Evolutionary conservation across 371 early-diverging fungal genomes (phyloP), one percentile per base, ranked within the genome.

Genomic region (Mortierella sp.): DNA sequence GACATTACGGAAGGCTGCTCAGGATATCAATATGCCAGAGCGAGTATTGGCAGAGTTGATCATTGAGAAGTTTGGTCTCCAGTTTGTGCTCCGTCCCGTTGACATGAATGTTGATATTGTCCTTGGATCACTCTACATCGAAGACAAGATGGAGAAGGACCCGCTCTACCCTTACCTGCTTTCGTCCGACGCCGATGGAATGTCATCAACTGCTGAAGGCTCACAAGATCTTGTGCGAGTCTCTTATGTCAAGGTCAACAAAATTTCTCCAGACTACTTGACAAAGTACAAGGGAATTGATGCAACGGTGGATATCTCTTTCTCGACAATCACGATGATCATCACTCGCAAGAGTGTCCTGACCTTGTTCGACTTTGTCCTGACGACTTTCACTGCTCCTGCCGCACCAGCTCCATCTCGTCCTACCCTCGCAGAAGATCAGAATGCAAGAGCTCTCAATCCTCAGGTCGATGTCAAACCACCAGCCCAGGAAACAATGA

Each of bases 291-390:
- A 93, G 54, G 91, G 94, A 8, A 86, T 93, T 54, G 93, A 94
- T 52, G 94, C 94, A 57, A 87, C 88, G 0, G 90, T 95, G 3
- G 92, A 93, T 47, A 87, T 96, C 2, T 88, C 92, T 2, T 83
- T 98, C 27, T 95, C 95, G 1, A 91, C 92, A 0, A 80, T 96
- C 30, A 91, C 92, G 31, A 84, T 96, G 70, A 88, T 93, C 46
- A 85, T 97, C 0, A 93, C 95, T 1, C 90, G 91, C 41, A 93
- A 92, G 74, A 93, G 94, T 45, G 91, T 98, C 2, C 74, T 97
- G 47, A 88, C 88, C 0, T 79, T 95, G 9, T 93, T 96, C 72
- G 93, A 94, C 71, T 96, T 93, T 71, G 73, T 96, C 4, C 78
- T 97, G 24, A 88, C 88, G 27, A 97, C 97, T 1, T 98, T 98